A percentile compares a stretch with the other conserved stretches of the same genome.
Conservation (phyloP, 768 basidiomycete species). For the Naganishia vishniacii region DNA sequence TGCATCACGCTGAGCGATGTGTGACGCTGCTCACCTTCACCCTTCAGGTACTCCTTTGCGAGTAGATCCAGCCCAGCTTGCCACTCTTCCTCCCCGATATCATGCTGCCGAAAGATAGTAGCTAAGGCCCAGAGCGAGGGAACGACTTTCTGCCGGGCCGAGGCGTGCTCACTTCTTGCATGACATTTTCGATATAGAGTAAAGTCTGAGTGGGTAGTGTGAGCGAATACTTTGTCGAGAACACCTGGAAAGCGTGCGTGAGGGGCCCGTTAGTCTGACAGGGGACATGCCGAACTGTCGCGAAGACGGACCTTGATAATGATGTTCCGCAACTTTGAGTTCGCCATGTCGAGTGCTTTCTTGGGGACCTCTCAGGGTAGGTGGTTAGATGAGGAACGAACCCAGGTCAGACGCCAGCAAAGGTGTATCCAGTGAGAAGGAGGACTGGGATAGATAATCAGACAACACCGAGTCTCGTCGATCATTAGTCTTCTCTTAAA, state of each 20-base stretch:
- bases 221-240: conserved; percentile 47
- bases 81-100: conserved; percentile 39
- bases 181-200: conserved; percentile 42
- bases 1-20: too few species aligned
- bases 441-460: neutral
- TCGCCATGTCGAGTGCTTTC: conserved; percentile 8
- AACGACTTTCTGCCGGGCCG: neutral
- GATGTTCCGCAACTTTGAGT: conserved; percentile 20
- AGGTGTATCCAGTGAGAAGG: too few species aligned
- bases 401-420: too few species aligned
- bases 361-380: neutral
- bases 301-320: conserved; percentile 24
- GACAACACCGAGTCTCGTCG: neutral
- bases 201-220: conserved; percentile 44
- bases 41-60: conserved; percentile 47
- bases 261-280: too few species aligned
- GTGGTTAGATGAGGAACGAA: too few species aligned
- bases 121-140: neutral
- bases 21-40: conserved; percentile 48
- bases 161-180: conserved; percentile 35
- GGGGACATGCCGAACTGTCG: neutral
- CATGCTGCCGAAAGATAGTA: neutral
- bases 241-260: conserved; percentile 33
- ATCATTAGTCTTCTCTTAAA: neutral
- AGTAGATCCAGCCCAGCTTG: conserved; percentile 41